A percentile compares a stretch with the other conserved stretches of the same genome.
phyloP scores from a whole-genome alignment of 345 rosid species.

The Toxicodendron radicans region DNA sequence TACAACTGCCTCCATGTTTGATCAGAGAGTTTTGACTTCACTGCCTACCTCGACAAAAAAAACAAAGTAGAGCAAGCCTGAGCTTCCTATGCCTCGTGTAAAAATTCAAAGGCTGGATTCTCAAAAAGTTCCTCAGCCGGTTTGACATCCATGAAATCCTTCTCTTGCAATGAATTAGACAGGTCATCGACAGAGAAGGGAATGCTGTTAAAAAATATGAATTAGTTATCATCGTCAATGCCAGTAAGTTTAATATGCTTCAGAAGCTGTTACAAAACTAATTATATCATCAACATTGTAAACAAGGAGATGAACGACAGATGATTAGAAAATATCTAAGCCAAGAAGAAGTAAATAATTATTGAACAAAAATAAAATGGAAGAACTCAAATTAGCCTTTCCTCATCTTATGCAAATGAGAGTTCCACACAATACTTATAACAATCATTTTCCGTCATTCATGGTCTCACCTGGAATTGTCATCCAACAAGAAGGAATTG shows the following conservation, averaged over 20 bases:
- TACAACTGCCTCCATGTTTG: constrained; percentile 23
- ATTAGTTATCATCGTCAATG: constrained; percentile 11
- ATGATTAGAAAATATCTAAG: not conserved
- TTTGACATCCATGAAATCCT: constrained; percentile 75
- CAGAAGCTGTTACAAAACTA: not conserved
- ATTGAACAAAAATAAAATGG: not conserved
- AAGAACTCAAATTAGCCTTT: not conserved
- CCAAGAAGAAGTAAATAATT: not conserved
- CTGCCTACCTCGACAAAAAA: constrained; percentile 24
- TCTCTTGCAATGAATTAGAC: constrained; percentile 73
- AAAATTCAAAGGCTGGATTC: constrained; percentile 80
- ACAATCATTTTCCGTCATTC: not conserved
- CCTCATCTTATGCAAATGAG: constrained; percentile 2
- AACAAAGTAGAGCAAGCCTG: constrained; percentile 14
- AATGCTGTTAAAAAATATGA: constrained; percentile 51
- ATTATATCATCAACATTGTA: not conserved
- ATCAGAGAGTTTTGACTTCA: constrained; percentile 11
- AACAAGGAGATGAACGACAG: not conserved
- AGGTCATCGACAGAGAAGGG: constrained; percentile 97
- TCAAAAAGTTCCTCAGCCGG: constrained; percentile 79
- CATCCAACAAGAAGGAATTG: constrained; percentile 93
- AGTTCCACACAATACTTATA: not conserved
- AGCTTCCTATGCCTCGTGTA: constrained; percentile 55
- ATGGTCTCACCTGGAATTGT: constrained; percentile 69
- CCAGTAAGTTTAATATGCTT: not conserved